A percentile compares a stretch with the other conserved stretches of the same genome.
Conservation (phyloP, 208 protist species). For the Balamuthia mandrillaris region DNA sequence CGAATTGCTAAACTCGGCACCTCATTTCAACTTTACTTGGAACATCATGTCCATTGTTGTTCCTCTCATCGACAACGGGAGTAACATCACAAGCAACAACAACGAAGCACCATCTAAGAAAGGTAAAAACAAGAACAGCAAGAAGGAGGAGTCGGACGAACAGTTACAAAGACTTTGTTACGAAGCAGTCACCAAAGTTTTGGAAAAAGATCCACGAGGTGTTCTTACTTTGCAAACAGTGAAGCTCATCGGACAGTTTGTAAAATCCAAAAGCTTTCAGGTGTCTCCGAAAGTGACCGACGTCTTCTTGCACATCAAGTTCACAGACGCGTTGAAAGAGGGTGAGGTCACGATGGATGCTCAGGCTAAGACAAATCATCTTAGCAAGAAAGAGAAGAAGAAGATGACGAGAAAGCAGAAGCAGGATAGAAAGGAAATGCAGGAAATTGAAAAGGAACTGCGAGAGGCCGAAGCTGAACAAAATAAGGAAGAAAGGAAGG, state of each 20-base stretch:
- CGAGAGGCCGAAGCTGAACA: constrained; percentile 37
- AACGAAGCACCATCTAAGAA: not conserved
- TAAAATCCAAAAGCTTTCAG: constrained; percentile 34
- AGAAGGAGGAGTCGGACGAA: not conserved
- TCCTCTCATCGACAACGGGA: too few relatives aligned
- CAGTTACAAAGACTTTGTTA: not conserved
- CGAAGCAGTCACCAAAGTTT: not conserved
- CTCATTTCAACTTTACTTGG: constrained; percentile 53
- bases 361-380: not conserved
- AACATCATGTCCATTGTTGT: constrained; percentile 43
- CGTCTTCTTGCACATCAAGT: constrained; percentile 28
- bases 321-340: constrained; percentile 46
- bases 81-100: constrained; percentile 32
- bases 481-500: constrained; percentile 25
- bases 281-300: not conserved
- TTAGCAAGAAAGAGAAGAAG: constrained; percentile 5
- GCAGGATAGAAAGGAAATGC: constrained; percentile 23
- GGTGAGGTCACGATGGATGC: not conserved
- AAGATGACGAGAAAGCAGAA: constrained; percentile 38
- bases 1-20: constrained; percentile 14
- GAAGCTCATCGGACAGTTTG: constrained; percentile 39
- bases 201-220: constrained; percentile 42
- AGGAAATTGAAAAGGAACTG: constrained; percentile 48
- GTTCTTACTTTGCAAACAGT: constrained; percentile 20
- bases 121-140: not conserved